Conservation (phyloP, 2,329 filamentous ascomycete species). For the Pseudodiploospora longispora region DNA sequence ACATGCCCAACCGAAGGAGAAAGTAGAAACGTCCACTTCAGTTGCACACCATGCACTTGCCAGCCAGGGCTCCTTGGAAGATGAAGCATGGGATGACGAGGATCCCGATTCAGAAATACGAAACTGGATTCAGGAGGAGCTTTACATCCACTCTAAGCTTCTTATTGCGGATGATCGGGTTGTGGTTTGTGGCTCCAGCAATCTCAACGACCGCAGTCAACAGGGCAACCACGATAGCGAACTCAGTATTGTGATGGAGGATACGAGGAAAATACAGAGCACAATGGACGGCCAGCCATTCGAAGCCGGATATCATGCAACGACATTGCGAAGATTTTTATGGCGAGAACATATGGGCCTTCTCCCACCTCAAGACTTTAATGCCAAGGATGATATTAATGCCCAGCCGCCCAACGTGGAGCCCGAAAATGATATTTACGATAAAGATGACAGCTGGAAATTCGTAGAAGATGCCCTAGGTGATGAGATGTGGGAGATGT, state of each 20-base stretch:
- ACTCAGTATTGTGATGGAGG: conserved; percentile 82
- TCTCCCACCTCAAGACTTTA: conserved; percentile 62
- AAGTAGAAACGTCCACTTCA: conserved; percentile 29
- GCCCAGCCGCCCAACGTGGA: conserved; percentile 62
- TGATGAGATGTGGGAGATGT: conserved; percentile 59
- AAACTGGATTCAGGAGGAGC: conserved; percentile 90
- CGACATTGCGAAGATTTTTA: conserved; percentile 70
- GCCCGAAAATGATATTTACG: conserved; percentile 55
- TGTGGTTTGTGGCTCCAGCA: conserved; percentile 79
- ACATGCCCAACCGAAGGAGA: conserved; percentile 31
- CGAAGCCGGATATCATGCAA: conserved; percentile 72
- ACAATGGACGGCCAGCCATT: conserved; percentile 73
- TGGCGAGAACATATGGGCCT: conserved; percentile 90
- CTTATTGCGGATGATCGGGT: conserved; percentile 81
- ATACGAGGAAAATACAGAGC: conserved; percentile 61
- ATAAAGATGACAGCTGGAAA: conserved; percentile 52
- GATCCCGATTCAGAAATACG: conserved; percentile 67
- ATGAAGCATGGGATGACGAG: conserved; percentile 69
- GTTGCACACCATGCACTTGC: conserved; percentile 80
- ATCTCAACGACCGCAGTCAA: conserved; percentile 87
- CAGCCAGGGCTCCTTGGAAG: conserved; percentile 45
- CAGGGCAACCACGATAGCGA: conserved; percentile 86
- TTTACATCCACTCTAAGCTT: conserved; percentile 91
- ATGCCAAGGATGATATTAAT: conserved; percentile 60
- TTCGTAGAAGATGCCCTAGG: conserved; percentile 65